Evolutionary conservation across 495 filamentous ascomycete species (phyloP).

Genomic region (Aspergillus taichungensis): DNA sequence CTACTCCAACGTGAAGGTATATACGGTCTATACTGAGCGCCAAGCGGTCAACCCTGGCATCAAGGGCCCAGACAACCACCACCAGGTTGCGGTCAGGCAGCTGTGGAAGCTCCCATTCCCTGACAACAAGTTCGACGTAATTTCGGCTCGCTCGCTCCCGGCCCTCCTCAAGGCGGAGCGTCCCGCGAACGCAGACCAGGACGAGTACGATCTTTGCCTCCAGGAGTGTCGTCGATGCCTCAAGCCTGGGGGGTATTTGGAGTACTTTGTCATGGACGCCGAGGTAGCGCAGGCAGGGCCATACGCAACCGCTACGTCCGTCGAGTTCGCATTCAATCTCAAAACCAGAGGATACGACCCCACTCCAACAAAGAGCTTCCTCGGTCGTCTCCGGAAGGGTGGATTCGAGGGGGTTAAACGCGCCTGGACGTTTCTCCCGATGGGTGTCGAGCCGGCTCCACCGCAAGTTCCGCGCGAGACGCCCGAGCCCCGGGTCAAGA

Average conservation of each 20-base stretch:
- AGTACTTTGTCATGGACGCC: slow-evolving; percentile 82
- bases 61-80: slow-evolving; percentile 79
- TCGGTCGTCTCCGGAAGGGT: slow-evolving; percentile 60
- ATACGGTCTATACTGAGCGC: slow-evolving; percentile 69
- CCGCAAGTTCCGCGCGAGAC: slow-evolving; percentile 37
- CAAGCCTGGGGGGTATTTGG: slow-evolving; percentile 86
- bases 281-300: slow-evolving; percentile 79
- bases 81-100: slow-evolving; percentile 61
- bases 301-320: slow-evolving; percentile 64
- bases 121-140: slow-evolving; percentile 81
- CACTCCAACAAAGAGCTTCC: slow-evolving; percentile 65
- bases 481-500: slow-evolving; percentile 45
- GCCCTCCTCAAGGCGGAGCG: slow-evolving; percentile 62
- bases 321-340: slow-evolving; percentile 84
- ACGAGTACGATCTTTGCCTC: slow-evolving; percentile 85
- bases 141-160: slow-evolving; percentile 85
- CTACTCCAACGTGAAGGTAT: slow-evolving; percentile 75
- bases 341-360: slow-evolving; percentile 84
- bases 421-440: slow-evolving; percentile 83
- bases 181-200: slow-evolving; percentile 43
- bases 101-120: slow-evolving; percentile 80
- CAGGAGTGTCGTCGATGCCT: slow-evolving; percentile 81
- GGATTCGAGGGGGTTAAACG: slow-evolving; percentile 76
- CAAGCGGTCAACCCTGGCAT: slow-evolving; percentile 61
- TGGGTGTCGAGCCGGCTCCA: slow-evolving; percentile 55